Evolutionary conservation across 2,329 filamentous ascomycete species (phyloP).

Genomic region (Dactylellina haptotyla): DNA sequence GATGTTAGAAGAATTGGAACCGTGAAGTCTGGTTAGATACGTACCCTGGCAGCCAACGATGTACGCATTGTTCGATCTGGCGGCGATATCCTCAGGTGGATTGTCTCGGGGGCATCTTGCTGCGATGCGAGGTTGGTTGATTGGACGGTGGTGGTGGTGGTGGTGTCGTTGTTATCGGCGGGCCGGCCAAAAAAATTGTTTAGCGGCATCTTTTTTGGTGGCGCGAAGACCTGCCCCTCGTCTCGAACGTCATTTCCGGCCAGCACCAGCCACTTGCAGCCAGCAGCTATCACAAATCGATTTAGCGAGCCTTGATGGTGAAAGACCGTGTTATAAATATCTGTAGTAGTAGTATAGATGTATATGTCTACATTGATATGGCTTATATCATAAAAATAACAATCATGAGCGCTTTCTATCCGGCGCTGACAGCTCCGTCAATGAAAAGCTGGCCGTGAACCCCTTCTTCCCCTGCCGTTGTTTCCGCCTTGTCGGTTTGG

Average conservation of each 20-base stretch:
- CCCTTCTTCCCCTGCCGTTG: slow-evolving; percentile 68
- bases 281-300: too few relatives aligned
- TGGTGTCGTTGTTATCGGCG: background rate
- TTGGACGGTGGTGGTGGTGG: slow-evolving; percentile 9
- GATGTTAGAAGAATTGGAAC: slow-evolving; percentile 18
- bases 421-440: slow-evolving; percentile 26
- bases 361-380: too few relatives aligned
- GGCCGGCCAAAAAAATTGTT: slow-evolving; percentile 19
- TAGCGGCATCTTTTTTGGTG: background rate
- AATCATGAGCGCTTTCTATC: slow-evolving; percentile 21
- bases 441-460: slow-evolving; percentile 56
- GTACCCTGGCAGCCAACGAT: slow-evolving; percentile 35
- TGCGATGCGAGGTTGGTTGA: slow-evolving; percentile 1
- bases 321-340: too few relatives aligned
- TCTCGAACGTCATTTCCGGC: too few relatives aligned
- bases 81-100: slow-evolving; percentile 4
- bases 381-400: too few relatives aligned
- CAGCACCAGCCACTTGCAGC: too few relatives aligned
- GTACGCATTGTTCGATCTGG: slow-evolving; percentile 30
- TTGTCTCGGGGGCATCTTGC: slow-evolving; percentile 6
- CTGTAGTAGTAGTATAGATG: too few relatives aligned
- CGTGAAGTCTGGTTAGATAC: slow-evolving; percentile 9
- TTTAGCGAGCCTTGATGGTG: too few relatives aligned
- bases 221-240: too few relatives aligned
- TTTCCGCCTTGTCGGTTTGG: slow-evolving; percentile 76